phyloP scores from a whole-genome alignment of 2,329 filamentous ascomycete genomes.

The Sodiomyces alkalinus region DNA sequence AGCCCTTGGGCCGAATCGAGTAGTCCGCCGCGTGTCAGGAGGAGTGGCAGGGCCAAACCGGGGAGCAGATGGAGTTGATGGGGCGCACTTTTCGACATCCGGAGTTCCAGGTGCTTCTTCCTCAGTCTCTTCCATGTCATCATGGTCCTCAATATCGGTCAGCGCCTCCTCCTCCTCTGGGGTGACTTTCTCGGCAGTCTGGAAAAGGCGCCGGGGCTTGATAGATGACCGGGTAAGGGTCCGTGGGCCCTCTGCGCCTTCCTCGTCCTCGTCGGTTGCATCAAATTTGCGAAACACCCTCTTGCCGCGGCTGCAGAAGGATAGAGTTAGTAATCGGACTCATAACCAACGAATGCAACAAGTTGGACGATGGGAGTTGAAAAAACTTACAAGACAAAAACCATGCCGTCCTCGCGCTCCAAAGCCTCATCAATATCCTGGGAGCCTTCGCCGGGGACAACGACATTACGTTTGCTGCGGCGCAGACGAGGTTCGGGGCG shows the following conservation, averaged over 20 bases:
- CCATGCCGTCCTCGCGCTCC: conserved; percentile 53
- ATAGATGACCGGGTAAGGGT: conserved; percentile 52
- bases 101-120: conserved; percentile 17
- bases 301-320: conserved; percentile 52
- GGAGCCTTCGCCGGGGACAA: conserved; percentile 40
- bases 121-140: conserved; percentile 19
- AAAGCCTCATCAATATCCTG: conserved; percentile 48
- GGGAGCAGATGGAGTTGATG: conserved; percentile 36
- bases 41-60: conserved; percentile 43
- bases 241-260: conserved; percentile 17
- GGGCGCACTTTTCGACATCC: conserved; percentile 4
- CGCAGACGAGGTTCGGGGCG: conserved; percentile 28
- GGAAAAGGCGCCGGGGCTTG: conserved; percentile 58
- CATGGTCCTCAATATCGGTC: conserved; percentile 40
- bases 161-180: conserved; percentile 43
- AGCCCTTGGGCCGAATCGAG: conserved; percentile 36
- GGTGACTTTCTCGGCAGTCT: conserved; percentile 9
- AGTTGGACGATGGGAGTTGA: no score
- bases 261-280: conserved; percentile 21
- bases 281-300: conserved; percentile 59
- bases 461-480: conserved; percentile 38
- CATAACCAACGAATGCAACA: conserved; percentile 1
- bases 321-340: conserved; percentile 12
- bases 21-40: conserved; percentile 45
- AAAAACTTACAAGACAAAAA: conserved; percentile 60